Base-by-base conservation (phyloP, 768 basidiomycete genomes). In the Tephrocybe sp. region DNA sequence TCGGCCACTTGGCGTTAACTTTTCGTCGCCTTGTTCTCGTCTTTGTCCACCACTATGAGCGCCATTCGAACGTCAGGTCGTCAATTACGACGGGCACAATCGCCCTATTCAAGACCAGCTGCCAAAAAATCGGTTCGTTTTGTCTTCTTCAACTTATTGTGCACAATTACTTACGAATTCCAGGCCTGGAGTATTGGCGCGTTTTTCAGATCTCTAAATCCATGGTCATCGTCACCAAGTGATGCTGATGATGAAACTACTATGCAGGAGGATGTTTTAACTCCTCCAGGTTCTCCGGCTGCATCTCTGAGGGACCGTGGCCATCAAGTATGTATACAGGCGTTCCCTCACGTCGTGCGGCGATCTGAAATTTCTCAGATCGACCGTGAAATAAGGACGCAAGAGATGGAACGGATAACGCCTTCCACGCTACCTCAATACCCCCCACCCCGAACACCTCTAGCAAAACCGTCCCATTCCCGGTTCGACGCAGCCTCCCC, bases 131-230 rank as follows among this genome's bases (percentile, higher is more conserved):
- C 81, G 26, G 81, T 82, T 51, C 51, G 75, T 58, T 32, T 30
- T 34, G 20, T 34, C 33, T 48, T 31, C 48, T 42, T 39, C 36
- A 46, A 20, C 2, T 16, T 35, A 39, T 39, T 22, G 23, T 34
- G 57, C 43, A 50, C 49, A 31, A 19, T 34, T 48, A n/a, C 48
- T 48, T 19, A 36, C 44, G 44, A 33, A 10, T 35, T 48, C 39
- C 43, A 77, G 72, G 59, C 65, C 17, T 85, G 84, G 83, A 76
- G 75, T 55, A 62, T 84, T 53, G 68, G 76, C 2, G 72, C 72
- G 12, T 58, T 85, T 10, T 61, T 85, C 12, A 75, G 59, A 56
- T 79, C 68, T 57, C 58, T 85, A 19, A 82, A 83, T 56, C 83
- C 82, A 12, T 63, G 67, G 35, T 59, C 52, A 33, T 52, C 57